A percentile compares a stretch with the other conserved stretches of the same genome.
phyloP scores from a whole-genome alignment of 345 rosid species.

The Eucalyptus sideroxylon region DNA sequence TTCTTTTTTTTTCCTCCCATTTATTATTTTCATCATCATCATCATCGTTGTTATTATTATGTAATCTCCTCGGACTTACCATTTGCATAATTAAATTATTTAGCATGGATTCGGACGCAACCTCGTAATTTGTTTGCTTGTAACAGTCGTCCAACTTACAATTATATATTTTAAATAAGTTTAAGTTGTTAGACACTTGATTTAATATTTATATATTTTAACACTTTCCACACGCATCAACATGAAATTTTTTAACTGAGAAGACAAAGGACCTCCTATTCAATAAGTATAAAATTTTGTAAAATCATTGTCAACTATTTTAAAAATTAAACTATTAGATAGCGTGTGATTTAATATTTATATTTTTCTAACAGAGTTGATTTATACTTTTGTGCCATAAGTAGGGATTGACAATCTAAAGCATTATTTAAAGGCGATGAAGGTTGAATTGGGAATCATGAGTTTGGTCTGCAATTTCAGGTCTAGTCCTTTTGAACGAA shows the following conservation, averaged over 20 bases:
- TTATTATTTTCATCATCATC: too few species aligned
- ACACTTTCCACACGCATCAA: neutral
- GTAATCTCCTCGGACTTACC: neutral
- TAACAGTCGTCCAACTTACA: neutral
- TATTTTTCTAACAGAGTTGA: neutral
- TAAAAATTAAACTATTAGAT: neutral
- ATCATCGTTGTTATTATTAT: too few species aligned
- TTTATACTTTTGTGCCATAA: neutral
- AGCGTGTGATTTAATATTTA: neutral
- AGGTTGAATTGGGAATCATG: neutral
- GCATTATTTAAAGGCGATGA: neutral
- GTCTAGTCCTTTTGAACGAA: neutral
- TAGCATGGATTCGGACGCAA: neutral
- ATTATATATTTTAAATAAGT: too few species aligned
- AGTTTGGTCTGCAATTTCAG: neutral
- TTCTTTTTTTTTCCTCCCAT: neutral
- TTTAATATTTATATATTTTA: too few species aligned
- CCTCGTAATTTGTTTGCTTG: neutral
- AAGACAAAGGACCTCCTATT: neutral
- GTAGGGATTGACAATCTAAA: neutral
- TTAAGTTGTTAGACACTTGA: too few species aligned
- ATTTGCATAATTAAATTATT: neutral
- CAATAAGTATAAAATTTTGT: neutral
- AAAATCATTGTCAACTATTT: neutral
- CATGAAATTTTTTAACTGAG: neutral